phyloP scores from a whole-genome alignment of 2,329 filamentous ascomycete species.

The Alternaria solani region DNA sequence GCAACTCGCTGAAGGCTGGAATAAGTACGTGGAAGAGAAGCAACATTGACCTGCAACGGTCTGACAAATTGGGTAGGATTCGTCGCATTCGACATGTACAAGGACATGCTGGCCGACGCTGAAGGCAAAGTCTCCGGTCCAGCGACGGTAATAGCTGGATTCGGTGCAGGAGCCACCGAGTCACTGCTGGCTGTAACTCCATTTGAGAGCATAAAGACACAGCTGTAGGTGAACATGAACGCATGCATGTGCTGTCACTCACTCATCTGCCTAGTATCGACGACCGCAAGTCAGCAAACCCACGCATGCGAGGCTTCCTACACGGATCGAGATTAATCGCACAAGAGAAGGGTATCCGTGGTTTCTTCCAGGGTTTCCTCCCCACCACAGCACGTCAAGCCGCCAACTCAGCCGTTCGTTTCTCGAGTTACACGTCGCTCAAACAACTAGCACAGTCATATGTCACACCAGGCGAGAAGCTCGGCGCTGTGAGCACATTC shows the following conservation, averaged over 20 bases:
- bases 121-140: slow-evolving; percentile 90
- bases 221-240: slow-evolving; percentile 62
- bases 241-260: background rate
- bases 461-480: slow-evolving; percentile 91
- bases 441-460: slow-evolving; percentile 93
- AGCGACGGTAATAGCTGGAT: slow-evolving; percentile 89
- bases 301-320: slow-evolving; percentile 89
- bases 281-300: slow-evolving; percentile 85
- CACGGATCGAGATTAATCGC: slow-evolving; percentile 89
- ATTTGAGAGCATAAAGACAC: slow-evolving; percentile 98
- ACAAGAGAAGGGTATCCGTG: slow-evolving; percentile 83
- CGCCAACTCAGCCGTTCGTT: slow-evolving; percentile 91
- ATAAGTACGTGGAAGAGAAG: slow-evolving; percentile 73
- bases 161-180: slow-evolving; percentile 94
- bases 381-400: slow-evolving; percentile 94
- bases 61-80: slow-evolving; percentile 66
- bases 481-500: slow-evolving; percentile 87
- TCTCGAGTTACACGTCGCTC: slow-evolving; percentile 87
- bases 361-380: slow-evolving; percentile 97
- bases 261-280: slow-evolving; percentile 71
- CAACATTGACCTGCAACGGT: too few relatives aligned
- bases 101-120: slow-evolving; percentile 78
- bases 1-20: slow-evolving; percentile 94
- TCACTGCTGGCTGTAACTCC: slow-evolving; percentile 93
- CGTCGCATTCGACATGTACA: slow-evolving; percentile 96